phyloP scores from a whole-genome alignment of 306 rosid species.

The Vigna nakashimae region DNA sequence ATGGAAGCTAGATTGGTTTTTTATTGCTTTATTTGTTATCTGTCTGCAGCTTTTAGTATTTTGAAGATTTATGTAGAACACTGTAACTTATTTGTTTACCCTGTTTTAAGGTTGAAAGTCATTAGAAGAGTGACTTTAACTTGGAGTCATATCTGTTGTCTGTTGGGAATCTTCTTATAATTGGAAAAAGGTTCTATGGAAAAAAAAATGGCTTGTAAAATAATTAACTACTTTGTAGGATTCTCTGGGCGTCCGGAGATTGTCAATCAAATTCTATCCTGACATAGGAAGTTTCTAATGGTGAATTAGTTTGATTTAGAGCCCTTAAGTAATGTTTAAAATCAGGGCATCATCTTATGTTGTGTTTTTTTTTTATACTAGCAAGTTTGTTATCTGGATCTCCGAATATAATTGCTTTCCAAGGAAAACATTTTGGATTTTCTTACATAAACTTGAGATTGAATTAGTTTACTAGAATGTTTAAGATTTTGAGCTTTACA shows the following conservation, averaged over 20 bases:
- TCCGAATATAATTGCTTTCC: background rate
- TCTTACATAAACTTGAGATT: background rate
- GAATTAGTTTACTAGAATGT: slow-evolving; percentile 1
- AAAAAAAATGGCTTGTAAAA: slow-evolving; percentile 15
- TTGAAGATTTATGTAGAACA: background rate
- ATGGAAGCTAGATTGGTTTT: slow-evolving; percentile 8
- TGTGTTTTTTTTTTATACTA: background rate
- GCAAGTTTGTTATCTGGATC: background rate
- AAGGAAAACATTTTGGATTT: background rate
- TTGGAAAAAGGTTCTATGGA: background rate
- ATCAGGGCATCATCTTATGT: slow-evolving; percentile 1
- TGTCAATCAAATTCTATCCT: background rate
- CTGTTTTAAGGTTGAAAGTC: background rate
- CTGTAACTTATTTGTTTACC: background rate
- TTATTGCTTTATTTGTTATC: background rate
- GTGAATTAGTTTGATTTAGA: slow-evolving; percentile 18
- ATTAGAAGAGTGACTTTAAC: background rate
- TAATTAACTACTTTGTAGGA: background rate
- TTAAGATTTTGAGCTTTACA: slow-evolving; percentile 9
- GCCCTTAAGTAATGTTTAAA: slow-evolving; percentile 13
- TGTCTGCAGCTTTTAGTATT: too few species aligned
- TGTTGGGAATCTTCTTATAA: background rate
- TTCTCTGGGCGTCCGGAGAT: background rate
- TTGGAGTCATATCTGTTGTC: slow-evolving; percentile 18
- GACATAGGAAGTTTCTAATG: background rate